These are phyloP conservation scores for Clarireedia homoeocarpa DNA, from an alignment of 2,329 filamentous ascomycete genomes.

Conservation along the genomic window DNA sequence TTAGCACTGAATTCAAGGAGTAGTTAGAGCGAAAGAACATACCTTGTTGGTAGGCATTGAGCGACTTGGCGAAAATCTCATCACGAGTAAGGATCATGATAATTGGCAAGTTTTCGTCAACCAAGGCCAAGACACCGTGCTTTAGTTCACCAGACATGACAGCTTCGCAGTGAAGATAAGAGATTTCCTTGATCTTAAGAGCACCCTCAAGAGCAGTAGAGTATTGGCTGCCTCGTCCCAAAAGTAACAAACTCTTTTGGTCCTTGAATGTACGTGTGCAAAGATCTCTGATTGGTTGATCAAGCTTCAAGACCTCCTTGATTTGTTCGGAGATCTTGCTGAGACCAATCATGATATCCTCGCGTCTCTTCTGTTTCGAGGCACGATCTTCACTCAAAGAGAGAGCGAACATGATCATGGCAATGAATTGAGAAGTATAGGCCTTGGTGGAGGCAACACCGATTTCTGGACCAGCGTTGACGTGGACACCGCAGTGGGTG, in stretches of 20 bases:
- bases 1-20: conserved; percentile 22
- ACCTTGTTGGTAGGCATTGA: conserved; percentile 98
- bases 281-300: conserved; percentile 89
- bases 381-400: conserved; percentile 94
- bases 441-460: conserved; percentile 99
- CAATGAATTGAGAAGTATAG: conserved; percentile 98
- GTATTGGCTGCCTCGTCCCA: conserved; percentile 93
- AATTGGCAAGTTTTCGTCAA: conserved; percentile 97
- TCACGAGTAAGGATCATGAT: conserved; percentile 99
- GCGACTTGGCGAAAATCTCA: conserved; percentile 94
- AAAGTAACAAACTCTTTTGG: conserved; percentile 89
- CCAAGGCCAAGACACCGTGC: conserved; percentile 93
- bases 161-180: conserved; percentile 97
- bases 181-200: conserved; percentile 99
- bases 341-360: conserved; percentile 95
- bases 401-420: conserved; percentile 99
- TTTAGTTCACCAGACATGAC: conserved; percentile 99
- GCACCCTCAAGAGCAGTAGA: conserved; percentile 95
- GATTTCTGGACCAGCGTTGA: conserved; percentile 97
- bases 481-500: conserved; percentile 98
- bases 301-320: conserved; percentile 81
- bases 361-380: conserved; percentile 82
- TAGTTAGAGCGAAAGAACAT: conserved; percentile 28
- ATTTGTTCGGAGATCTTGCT: conserved; percentile 84
- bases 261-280: conserved; percentile 91